Evolutionary conservation across 495 filamentous ascomycete genomes (phyloP).

Genomic region (Penicillium silybi): DNA sequence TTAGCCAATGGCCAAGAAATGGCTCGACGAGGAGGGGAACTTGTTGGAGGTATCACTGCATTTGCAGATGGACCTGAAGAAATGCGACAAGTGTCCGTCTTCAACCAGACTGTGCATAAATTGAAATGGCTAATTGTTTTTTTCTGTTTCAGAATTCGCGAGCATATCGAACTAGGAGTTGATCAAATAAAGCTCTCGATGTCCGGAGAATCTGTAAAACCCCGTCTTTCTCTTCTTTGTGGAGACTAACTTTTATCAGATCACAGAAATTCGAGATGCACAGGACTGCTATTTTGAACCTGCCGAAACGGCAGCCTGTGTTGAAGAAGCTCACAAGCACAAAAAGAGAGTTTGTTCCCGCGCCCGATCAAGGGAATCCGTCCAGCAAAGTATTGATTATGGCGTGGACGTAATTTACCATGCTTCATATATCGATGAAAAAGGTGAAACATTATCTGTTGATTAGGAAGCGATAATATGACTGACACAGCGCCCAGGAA

Average conservation of each 20-base stretch:
- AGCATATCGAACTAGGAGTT: constrained; percentile 42
- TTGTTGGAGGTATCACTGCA: constrained; percentile 44
- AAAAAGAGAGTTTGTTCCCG: constrained; percentile 47
- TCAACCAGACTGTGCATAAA: background rate
- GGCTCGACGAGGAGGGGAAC: constrained; percentile 39
- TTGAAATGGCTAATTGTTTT: background rate
- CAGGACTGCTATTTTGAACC: constrained; percentile 48
- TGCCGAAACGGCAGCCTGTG: constrained; percentile 48
- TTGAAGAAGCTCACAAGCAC: constrained; percentile 46
- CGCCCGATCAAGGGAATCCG: constrained; percentile 46
- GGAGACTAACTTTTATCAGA: constrained; percentile 9
- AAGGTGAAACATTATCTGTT: constrained; percentile 16
- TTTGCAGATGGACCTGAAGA: constrained; percentile 44
- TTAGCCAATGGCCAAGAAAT: constrained; percentile 50
- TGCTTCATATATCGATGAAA: constrained; percentile 45
- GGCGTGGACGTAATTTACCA: constrained; percentile 55
- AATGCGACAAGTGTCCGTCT: constrained; percentile 34
- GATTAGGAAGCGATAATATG: background rate
- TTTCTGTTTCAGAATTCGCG: constrained; percentile 24
- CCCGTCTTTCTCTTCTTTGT: background rate
- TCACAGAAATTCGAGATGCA: constrained; percentile 36
- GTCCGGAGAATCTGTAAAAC: constrained; percentile 42
- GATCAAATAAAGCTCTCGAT: constrained; percentile 53
- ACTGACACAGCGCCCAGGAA: constrained; percentile 9
- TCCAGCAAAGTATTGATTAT: constrained; percentile 41